phyloP scores from a whole-genome alignment of 1,284 basidiomycete genomes.

The Tylopilus sp. region DNA sequence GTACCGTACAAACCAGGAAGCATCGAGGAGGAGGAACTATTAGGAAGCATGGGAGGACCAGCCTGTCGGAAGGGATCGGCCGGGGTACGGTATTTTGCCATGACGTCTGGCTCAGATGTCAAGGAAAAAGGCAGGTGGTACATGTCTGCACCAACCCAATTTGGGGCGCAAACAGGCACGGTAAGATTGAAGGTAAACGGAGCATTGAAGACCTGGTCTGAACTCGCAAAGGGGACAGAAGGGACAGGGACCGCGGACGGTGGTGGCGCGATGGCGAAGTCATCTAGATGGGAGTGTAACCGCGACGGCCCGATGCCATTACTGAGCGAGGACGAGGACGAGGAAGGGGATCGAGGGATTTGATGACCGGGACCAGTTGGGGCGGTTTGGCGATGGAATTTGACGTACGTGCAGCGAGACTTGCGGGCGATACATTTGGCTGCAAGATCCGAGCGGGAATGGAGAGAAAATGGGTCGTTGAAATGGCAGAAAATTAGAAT shows the following conservation, averaged over 20 bases:
- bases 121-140: conserved; percentile 21
- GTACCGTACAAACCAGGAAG: conserved; percentile 17
- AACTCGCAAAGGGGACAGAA: conserved; percentile 11
- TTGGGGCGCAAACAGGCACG: conserved; percentile 16
- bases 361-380: conserved; percentile 68
- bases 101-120: conserved; percentile 37
- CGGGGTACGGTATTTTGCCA: conserved; percentile 48
- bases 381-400: conserved; percentile 79
- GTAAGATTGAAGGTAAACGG: conserved; percentile 32
- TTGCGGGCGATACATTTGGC: conserved; percentile 78
- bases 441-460: conserved; percentile 28
- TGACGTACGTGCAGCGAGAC: conserved; percentile 77
- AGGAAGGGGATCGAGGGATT: conserved; percentile 31
- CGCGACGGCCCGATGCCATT: conserved; percentile 3
- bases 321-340: conserved; percentile 21
- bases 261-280: conserved; percentile 36
- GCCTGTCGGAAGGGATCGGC: conserved; percentile 41
- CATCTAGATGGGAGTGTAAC: conserved; percentile 31
- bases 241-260: conserved; percentile 29
- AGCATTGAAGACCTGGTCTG: conserved; percentile 36
- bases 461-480: not conserved
- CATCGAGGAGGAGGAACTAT: conserved; percentile 3
- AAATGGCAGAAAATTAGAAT: conserved; percentile 1
- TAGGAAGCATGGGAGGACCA: conserved; percentile 21
- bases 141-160: conserved; percentile 20